phyloP scores from a whole-genome alignment of 148 eudicot genomes.

The Rhododendron mucronatum region DNA sequence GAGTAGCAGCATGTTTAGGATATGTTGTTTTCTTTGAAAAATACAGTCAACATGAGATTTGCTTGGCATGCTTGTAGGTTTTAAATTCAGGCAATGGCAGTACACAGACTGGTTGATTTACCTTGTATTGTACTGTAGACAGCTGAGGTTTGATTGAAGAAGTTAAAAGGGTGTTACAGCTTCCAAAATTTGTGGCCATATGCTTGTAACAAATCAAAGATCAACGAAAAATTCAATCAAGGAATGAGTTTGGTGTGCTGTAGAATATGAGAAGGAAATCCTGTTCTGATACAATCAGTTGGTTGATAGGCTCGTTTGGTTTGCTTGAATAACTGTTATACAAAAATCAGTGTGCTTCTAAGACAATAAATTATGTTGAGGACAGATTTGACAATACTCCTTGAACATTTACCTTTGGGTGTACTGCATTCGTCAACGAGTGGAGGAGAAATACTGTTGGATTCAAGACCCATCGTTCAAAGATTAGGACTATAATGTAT shows the following conservation, averaged over 20 bases:
- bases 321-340: not conserved
- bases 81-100: not conserved
- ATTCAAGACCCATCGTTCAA: not conserved
- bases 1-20: not conserved
- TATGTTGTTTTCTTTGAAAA: not conserved
- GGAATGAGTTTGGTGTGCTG: not conserved
- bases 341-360: not conserved
- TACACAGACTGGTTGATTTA: not conserved
- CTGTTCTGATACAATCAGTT: not conserved
- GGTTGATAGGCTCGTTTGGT: not conserved
- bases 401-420: not conserved
- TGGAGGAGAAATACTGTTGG: not conserved
- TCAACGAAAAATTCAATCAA: not conserved
- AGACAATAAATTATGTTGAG: not conserved
- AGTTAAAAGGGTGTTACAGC: not conserved
- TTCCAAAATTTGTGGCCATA: not conserved
- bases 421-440: not conserved
- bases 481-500: not conserved
- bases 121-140: not conserved
- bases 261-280: not conserved
- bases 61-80: not conserved
- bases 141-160: not conserved
- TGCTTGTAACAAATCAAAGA: not conserved
- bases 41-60: not conserved
- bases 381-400: not conserved